phyloP scores from a whole-genome alignment of 768 basidiomycete genomes.

The Tylopilus felleus region DNA sequence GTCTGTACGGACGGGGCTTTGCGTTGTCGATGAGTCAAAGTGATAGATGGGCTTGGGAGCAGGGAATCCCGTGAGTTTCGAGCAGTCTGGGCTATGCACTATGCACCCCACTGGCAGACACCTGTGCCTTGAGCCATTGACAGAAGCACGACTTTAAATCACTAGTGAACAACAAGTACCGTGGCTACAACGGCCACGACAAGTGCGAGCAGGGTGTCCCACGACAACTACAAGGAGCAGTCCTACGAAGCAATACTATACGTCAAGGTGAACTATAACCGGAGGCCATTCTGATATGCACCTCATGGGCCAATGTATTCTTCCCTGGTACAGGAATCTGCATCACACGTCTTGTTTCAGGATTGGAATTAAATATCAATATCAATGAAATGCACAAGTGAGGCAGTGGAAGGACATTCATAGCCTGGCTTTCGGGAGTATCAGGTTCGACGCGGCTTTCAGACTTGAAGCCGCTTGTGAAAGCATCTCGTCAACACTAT shows the following conservation, averaged over 20 bases:
- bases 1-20: conserved; percentile 50
- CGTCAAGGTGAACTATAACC: neutral
- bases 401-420: conserved; percentile 8
- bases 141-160: neutral
- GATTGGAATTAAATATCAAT: neutral
- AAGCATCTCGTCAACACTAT: conserved; percentile 80
- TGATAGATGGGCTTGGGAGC: conserved; percentile 38
- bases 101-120: conserved; percentile 4
- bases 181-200: neutral
- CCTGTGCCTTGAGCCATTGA: conserved; percentile 7
- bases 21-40: conserved; percentile 44
- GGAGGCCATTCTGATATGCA: too few relatives aligned
- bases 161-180: conserved; percentile 5
- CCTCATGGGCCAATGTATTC: too few relatives aligned
- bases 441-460: conserved; percentile 39
- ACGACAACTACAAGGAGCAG: neutral
- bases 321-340: neutral
- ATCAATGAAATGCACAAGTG: neutral
- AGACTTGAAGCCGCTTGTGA: conserved; percentile 61
- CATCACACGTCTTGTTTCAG: neutral
- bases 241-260: neutral
- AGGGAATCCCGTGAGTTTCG: conserved; percentile 43
- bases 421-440: conserved; percentile 50
- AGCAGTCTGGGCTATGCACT: conserved; percentile 37
- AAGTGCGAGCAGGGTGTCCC: neutral